Conservation (phyloP, 1,139 yeast genomes). For the Candida sp. region DNA sequence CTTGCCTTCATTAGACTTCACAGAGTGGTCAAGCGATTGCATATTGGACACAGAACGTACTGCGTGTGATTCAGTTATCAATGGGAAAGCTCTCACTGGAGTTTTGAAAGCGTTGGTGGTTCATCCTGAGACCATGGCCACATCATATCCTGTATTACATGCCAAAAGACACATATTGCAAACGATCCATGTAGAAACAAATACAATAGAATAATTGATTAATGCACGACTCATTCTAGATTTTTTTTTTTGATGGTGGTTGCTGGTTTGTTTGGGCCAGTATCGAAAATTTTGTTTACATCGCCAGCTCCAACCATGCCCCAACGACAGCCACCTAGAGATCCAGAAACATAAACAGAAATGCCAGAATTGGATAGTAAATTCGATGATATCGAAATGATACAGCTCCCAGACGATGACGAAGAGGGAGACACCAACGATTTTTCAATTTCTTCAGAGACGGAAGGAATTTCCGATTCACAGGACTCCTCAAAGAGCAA, state of each 20-base stretch:
- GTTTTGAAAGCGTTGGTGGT: not conserved
- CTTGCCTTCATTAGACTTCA: not conserved
- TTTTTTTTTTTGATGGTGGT: not conserved
- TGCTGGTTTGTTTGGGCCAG: not conserved
- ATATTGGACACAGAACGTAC: conserved; percentile 9
- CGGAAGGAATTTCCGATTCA: conserved; percentile 32
- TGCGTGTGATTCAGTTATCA: conserved; percentile 16
- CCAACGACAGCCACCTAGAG: no score
- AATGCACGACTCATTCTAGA: conserved; percentile 1
- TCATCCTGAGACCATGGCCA: not conserved
- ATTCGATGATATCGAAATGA: conserved; percentile 50
- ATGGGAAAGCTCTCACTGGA: conserved; percentile 17
- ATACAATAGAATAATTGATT: not conserved
- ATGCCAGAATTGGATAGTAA: conserved; percentile 16
- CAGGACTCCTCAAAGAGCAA: conserved; percentile 15
- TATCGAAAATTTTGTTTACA: conserved; percentile 3
- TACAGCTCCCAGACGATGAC: conserved; percentile 46
- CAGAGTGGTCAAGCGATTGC: conserved; percentile 5
- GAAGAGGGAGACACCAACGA: conserved; percentile 8
- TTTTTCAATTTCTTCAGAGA: conserved; percentile 30
- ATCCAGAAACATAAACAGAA: not conserved
- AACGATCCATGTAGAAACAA: not conserved
- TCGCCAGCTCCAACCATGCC: not conserved
- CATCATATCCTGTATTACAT: not conserved
- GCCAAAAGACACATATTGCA: conserved; percentile 1